These are phyloP conservation scores for Mariannaea sp. DNA, from an alignment of 2,329 filamentous ascomycete genomes.

Conservation along the genomic window DNA sequence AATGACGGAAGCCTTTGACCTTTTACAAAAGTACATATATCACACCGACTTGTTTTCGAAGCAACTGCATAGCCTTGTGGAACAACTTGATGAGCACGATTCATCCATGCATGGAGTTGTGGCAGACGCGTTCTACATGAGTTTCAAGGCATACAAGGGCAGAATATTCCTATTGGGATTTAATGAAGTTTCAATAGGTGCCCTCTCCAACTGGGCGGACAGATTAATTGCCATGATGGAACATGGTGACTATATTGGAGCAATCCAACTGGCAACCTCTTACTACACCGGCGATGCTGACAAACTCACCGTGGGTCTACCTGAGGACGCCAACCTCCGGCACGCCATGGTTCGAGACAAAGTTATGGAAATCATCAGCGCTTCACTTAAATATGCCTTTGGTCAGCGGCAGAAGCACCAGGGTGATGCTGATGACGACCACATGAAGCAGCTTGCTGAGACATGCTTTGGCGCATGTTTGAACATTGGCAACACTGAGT, in stretches of 20 bases:
- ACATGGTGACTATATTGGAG: conserved; percentile 90
- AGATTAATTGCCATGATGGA: conserved; percentile 93
- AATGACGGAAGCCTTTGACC: conserved; percentile 92
- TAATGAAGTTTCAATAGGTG: conserved; percentile 88
- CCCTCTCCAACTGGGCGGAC: conserved; percentile 96
- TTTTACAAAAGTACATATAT: conserved; percentile 90
- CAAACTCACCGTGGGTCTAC: conserved; percentile 90
- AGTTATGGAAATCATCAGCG: conserved; percentile 89
- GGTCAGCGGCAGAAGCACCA: conserved; percentile 61
- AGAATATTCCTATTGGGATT: conserved; percentile 91
- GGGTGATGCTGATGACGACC: conserved; percentile 54
- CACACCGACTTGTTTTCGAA: conserved; percentile 88
- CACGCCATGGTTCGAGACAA: conserved; percentile 87
- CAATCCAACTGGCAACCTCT: conserved; percentile 85
- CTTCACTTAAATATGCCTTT: conserved; percentile 89
- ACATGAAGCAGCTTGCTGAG: conserved; percentile 77
- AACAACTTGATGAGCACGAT: conserved; percentile 86
- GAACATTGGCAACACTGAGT: conserved; percentile 76
- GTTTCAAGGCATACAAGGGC: conserved; percentile 93
- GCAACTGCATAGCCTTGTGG: conserved; percentile 83
- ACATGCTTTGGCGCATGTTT: conserved; percentile 85
- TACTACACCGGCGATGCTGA: conserved; percentile 93
- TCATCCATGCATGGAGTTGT: conserved; percentile 92
- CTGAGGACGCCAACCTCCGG: conserved; percentile 76
- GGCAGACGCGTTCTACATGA: conserved; percentile 98